These are phyloP conservation scores for Entonaema liquescens DNA, from an alignment of 495 filamentous ascomycete genomes.

Conservation along the genomic window DNA sequence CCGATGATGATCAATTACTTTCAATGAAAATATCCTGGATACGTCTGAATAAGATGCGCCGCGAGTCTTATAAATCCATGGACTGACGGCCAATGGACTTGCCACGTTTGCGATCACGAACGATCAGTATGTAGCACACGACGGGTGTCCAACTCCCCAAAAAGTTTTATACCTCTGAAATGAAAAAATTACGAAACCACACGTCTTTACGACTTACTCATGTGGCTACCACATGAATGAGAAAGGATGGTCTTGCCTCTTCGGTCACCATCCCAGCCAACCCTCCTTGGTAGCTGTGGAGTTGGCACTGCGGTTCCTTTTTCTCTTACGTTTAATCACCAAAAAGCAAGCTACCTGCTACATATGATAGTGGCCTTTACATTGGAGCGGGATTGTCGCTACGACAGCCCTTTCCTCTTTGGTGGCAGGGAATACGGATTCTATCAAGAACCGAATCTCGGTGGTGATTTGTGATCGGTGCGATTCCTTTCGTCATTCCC, in stretches of 20 bases:
- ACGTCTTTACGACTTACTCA: background rate
- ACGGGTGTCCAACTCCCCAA: background rate
- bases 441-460: slow-evolving; percentile 2
- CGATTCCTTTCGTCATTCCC: slow-evolving; percentile 11
- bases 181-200: background rate
- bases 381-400: slow-evolving; percentile 1
- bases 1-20: slow-evolving; percentile 5
- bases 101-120: slow-evolving; percentile 22
- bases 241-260: slow-evolving; percentile 1
- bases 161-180: background rate
- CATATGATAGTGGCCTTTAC: slow-evolving; percentile 11
- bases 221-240: background rate
- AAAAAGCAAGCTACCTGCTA: slow-evolving; percentile 6
- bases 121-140: slow-evolving; percentile 12
- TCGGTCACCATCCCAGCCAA: background rate
- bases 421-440: slow-evolving; percentile 3
- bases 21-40: slow-evolving; percentile 31
- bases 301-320: background rate
- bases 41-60: slow-evolving; percentile 18
- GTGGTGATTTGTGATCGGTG: slow-evolving; percentile 3
- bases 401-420: slow-evolving; percentile 2
- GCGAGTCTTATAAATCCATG: slow-evolving; percentile 21
- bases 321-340: slow-evolving; percentile 15
- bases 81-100: slow-evolving; percentile 21
- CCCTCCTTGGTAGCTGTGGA: slow-evolving; percentile 7